Evolutionary conservation across 2,329 filamentous ascomycete genomes (phyloP), one percentile per base, ranked within the genome.

Genomic region (Acarospora socialis): DNA sequence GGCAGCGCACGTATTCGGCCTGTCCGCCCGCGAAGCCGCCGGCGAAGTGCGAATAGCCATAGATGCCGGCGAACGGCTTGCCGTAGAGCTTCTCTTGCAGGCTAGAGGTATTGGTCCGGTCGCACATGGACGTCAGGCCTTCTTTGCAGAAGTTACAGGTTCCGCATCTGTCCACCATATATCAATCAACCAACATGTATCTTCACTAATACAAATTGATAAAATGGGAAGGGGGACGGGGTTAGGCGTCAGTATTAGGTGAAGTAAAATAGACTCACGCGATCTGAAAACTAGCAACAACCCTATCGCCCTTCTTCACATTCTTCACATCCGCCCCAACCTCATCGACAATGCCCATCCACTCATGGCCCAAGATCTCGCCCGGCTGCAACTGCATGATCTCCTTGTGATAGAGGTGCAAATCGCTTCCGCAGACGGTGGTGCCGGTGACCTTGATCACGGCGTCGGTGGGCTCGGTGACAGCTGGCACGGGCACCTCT

Each of bases 371-470:
- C 32, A 40, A 26, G 18, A 40, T 40, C 7, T 22, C 21, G 21
- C 21, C 21, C 21, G 7, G 7, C 21, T 22, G 21, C 21, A 22
- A n/a, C n/a, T n/a, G n/a, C n/a, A 23, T 13, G 8, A 19, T 18
- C 2, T 21, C 21, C 28, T 22, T 9, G 12, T 27, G 19, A 27
- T 36, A 38, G 17, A 36, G 28, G 31, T 37, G 35, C 22, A 37
- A 27, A 17, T 37, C 35, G 18, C 15, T 22, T 14, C 35, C 35
- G 23, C 35, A 37, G 14, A 37, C 26, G 22, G 28, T 40, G 35
- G 17, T 46, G 47, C 49, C 48, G 10, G 57, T 60, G 8, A 63
- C 67, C 39, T 66, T 70, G 31, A 70, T 69, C 7, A 68, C 66
- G 33, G 68, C 59, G 51, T 55, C 67, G 26, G 54, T 50, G 23